phyloP scores from a whole-genome alignment of 345 rosid genomes.

The Kernera saxatilis region DNA sequence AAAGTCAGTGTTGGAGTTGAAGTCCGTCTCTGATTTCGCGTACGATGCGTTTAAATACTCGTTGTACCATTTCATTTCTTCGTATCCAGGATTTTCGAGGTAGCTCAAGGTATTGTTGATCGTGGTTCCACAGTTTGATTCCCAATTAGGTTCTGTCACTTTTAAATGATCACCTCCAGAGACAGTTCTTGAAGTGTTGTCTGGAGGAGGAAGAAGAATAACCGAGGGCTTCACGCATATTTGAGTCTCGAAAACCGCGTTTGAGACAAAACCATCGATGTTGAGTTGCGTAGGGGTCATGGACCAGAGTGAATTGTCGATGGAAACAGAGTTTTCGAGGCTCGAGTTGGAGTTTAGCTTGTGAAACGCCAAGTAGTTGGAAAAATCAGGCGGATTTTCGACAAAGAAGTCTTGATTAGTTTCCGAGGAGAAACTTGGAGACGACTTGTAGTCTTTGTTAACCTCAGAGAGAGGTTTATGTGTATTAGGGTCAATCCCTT shows the following conservation, averaged over 20 bases:
- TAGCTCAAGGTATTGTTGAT: background rate
- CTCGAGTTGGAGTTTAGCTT: slow-evolving; percentile 34
- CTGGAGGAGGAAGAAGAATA: slow-evolving; percentile 36
- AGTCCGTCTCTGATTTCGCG: background rate
- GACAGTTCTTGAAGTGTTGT: slow-evolving; percentile 14
- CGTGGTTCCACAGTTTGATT: background rate
- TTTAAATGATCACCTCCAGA: background rate
- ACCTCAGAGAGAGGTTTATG: slow-evolving; percentile 27
- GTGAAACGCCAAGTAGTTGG: slow-evolving; percentile 44
- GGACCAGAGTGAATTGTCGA: slow-evolving; percentile 26
- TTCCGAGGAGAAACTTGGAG: slow-evolving; percentile 24
- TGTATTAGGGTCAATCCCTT: slow-evolving; percentile 20
- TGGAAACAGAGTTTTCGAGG: slow-evolving; percentile 26
- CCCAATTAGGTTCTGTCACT: background rate
- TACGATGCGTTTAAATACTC: background rate
- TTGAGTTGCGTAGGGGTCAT: slow-evolving; percentile 19
- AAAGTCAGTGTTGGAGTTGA: background rate
- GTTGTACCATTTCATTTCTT: slow-evolving; percentile 1
- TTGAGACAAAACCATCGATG: background rate
- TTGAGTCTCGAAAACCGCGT: slow-evolving; percentile 31
- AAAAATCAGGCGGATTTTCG: slow-evolving; percentile 28
- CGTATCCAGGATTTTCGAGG: background rate
- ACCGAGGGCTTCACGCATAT: slow-evolving; percentile 43
- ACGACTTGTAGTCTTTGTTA: slow-evolving; percentile 11
- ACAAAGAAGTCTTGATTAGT: slow-evolving; percentile 35